Conservation (phyloP, 2,329 filamentous ascomycete species). For the Aureobasidium sp. region DNA sequence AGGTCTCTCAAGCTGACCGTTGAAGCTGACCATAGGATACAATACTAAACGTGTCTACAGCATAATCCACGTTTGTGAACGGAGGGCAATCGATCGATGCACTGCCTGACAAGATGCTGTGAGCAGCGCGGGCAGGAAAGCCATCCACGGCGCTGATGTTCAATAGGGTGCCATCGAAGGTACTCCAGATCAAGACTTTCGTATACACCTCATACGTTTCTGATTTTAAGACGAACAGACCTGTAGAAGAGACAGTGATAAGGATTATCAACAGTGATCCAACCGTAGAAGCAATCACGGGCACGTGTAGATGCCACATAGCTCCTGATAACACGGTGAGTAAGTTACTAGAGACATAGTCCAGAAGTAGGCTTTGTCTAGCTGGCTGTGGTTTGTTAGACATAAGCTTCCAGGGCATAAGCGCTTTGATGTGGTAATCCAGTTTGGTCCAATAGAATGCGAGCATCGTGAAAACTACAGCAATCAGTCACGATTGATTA, state of each 20-base stretch:
- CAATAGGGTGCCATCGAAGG: neutral
- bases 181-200: neutral
- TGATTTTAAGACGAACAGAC: neutral
- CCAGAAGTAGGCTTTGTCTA: neutral
- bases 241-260: neutral
- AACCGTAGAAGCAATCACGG: neutral
- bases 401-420: constrained; percentile 13
- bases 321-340: neutral
- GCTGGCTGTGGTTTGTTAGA: neutral
- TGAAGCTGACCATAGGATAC: neutral
- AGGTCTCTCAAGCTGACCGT: neutral
- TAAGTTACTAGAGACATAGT: neutral
- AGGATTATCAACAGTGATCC: neutral
- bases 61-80: neutral
- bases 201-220: neutral
- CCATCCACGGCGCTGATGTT: neutral
- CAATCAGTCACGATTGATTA: neutral
- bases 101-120: neutral
- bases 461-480: neutral
- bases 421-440: neutral
- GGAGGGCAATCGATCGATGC: neutral
- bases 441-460: constrained; percentile 3
- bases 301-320: neutral
- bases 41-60: neutral
- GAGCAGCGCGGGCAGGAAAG: neutral